Evolutionary conservation across 208 protist species (phyloP).

Genomic region (Crithidia brevicula): DNA sequence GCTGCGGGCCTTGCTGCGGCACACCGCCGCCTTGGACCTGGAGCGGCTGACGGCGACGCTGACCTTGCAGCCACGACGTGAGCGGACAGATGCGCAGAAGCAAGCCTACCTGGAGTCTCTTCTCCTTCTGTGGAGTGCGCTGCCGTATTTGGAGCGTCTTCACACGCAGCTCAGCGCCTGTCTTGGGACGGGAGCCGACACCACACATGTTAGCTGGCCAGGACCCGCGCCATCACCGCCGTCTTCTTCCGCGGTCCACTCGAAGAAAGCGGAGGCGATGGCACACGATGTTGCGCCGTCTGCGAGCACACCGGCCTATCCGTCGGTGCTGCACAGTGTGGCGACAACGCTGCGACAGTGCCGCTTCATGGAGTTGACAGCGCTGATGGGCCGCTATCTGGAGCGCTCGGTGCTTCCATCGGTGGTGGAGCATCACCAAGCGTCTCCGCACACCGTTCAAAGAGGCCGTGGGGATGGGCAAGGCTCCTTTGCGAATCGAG

Average conservation of each 20-base stretch:
- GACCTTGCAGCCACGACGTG: constrained; percentile 24
- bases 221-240: neutral
- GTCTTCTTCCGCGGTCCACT: neutral
- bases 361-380: constrained; percentile 40
- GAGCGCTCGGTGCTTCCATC: constrained; percentile 35
- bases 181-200: constrained; percentile 3
- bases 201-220: neutral
- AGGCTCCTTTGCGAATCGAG: too few species aligned
- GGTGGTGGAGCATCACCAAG: constrained; percentile 29
- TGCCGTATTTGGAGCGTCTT: constrained; percentile 30
- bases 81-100: constrained; percentile 12
- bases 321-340: constrained; percentile 50
- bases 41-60: constrained; percentile 45
- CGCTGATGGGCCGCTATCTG: constrained; percentile 43
- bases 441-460: too few species aligned
- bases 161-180: constrained; percentile 24
- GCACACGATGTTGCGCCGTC: neutral
- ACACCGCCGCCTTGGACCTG: constrained; percentile 39
- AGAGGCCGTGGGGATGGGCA: too few species aligned
- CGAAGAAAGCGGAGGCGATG: neutral
- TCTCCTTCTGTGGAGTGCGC: constrained; percentile 40
- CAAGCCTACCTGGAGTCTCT: constrained; percentile 35
- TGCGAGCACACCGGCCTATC: constrained; percentile 16
- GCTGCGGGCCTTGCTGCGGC: constrained; percentile 28
- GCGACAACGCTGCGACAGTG: constrained; percentile 46